These are phyloP conservation scores for Schizosaccharomyces cryophilus DNA, from an alignment of 805 yeast genomes.

Conservation along the genomic window DNA sequence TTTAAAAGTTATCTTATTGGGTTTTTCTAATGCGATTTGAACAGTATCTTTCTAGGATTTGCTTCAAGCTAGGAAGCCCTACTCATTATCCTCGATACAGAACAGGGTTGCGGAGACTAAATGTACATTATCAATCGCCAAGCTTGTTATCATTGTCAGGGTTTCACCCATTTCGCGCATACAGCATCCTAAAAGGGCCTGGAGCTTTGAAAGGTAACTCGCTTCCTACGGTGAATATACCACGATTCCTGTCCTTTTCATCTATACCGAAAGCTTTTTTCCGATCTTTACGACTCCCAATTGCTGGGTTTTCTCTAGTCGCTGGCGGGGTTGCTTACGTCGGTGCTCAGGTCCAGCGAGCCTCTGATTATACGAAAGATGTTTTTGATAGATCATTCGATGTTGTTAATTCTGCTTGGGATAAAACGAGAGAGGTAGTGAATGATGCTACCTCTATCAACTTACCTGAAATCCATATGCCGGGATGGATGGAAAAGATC, in stretches of 20 bases:
- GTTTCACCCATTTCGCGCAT: background rate
- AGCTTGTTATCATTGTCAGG: background rate
- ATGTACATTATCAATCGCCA: too few relatives aligned
- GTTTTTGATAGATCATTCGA: background rate
- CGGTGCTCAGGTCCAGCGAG: background rate
- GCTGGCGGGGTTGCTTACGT: slow-evolving; percentile 1
- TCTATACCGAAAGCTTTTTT: background rate
- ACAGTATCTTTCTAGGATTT: too few relatives aligned
- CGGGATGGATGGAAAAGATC: background rate
- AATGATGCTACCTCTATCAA: background rate
- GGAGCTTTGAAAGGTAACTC: background rate
- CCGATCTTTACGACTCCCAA: background rate
- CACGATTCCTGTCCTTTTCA: background rate
- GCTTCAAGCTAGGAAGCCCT: too few relatives aligned
- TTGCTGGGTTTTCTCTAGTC: background rate
- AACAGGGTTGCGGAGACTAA: too few relatives aligned
- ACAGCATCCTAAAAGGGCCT: background rate
- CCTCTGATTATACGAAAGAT: background rate
- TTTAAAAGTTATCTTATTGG: too few relatives aligned
- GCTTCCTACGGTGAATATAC: background rate
- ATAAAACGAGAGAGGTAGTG: background rate
- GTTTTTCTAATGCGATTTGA: too few relatives aligned
- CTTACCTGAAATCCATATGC: background rate
- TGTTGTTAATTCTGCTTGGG: background rate
- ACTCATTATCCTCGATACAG: too few relatives aligned